Evolutionary conservation across 1,284 basidiomycete species (phyloP), one percentile per base, ranked within the genome.

Genomic region (Malassezia pachydermatis): DNA sequence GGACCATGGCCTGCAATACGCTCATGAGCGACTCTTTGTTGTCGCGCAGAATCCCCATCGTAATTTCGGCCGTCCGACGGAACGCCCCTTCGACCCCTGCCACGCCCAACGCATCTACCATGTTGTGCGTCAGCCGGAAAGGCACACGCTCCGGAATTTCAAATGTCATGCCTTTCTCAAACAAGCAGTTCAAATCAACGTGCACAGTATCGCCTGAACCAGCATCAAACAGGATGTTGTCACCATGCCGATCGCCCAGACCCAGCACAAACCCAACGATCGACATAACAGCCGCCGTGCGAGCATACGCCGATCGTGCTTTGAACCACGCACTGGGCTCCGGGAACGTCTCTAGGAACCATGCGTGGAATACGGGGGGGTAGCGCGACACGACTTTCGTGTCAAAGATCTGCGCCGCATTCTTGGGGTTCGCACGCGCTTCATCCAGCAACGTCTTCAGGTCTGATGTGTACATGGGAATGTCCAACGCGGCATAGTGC

Each of bases 211-310:
- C 90, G 3, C 94, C 94, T 0, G 82, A 84, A 50, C 82, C 82
- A 2, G 78, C 79, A 66, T 99, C 94, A 35, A 98, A 81, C 9
- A 99, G 77, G 40, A 98, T 95, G 67, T 99, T 99, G 74, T 98
- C 94, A 61, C 86, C 83, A 70, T 99, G 94, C 37, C 94, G 80
- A 73, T 99, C 94, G 11, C 94, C 94, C n/a, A 99, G 77, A 10
- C 92, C 94, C 8, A 99, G 76, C 28, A 99, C 92, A 62, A 87
- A 94, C 17, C 94, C 94, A 22, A 98, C 88, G 84, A 99, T 98
- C 3, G 87, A 94, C 85, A 96, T 98, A 41, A 98, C 94, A 0
- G 94, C 94, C 0, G 84, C 79, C 0, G 94, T 96, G 35, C 92
- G 79, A 13, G 81, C 83, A 68, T 92, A 99, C 2, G 82, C 79